These are phyloP conservation scores for Cladosporium sp. DNA, from an alignment of 2,329 filamentous ascomycete species.

Conservation along the genomic window DNA sequence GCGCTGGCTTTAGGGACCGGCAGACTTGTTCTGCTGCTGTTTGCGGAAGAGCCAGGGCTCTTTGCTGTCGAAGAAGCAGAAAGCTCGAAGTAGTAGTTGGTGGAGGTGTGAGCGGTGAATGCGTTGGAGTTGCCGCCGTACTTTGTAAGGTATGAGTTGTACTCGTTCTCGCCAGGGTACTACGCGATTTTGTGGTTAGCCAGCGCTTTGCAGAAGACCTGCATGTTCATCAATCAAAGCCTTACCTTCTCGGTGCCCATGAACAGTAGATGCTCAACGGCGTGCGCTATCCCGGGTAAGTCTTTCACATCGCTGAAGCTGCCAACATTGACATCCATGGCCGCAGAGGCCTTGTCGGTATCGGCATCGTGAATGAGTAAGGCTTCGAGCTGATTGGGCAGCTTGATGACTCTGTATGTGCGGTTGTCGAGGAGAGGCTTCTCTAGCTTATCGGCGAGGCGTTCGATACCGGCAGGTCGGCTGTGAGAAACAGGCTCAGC, in stretches of 20 bases:
- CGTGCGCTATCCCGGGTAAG: slow-evolving; percentile 93
- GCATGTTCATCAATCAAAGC: background rate
- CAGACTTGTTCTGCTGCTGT: slow-evolving; percentile 34
- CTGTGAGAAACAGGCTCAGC: slow-evolving; percentile 16
- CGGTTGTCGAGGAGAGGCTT: slow-evolving; percentile 82
- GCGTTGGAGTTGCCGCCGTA: slow-evolving; percentile 93
- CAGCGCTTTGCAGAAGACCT: background rate
- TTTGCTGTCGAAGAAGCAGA: slow-evolving; percentile 66
- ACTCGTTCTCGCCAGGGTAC: slow-evolving; percentile 93
- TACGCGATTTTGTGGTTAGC: slow-evolving; percentile 30
- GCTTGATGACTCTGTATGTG: slow-evolving; percentile 77
- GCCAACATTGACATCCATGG: slow-evolving; percentile 92
- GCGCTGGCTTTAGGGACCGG: slow-evolving; percentile 40
- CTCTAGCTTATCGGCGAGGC: slow-evolving; percentile 65
- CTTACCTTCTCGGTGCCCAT: slow-evolving; percentile 93
- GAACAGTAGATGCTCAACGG: slow-evolving; percentile 92
- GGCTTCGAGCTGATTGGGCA: slow-evolving; percentile 84
- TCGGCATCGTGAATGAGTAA: slow-evolving; percentile 89
- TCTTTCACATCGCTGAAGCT: slow-evolving; percentile 89
- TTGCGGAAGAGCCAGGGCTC: slow-evolving; percentile 41
- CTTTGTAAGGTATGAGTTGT: slow-evolving; percentile 85
- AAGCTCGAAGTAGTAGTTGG: slow-evolving; percentile 97
- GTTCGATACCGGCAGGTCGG: slow-evolving; percentile 26
- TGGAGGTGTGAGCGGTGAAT: slow-evolving; percentile 88
- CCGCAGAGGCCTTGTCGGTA: slow-evolving; percentile 94